Conservation (phyloP, 768 basidiomycete species). For the Lentinula sp. region DNA sequence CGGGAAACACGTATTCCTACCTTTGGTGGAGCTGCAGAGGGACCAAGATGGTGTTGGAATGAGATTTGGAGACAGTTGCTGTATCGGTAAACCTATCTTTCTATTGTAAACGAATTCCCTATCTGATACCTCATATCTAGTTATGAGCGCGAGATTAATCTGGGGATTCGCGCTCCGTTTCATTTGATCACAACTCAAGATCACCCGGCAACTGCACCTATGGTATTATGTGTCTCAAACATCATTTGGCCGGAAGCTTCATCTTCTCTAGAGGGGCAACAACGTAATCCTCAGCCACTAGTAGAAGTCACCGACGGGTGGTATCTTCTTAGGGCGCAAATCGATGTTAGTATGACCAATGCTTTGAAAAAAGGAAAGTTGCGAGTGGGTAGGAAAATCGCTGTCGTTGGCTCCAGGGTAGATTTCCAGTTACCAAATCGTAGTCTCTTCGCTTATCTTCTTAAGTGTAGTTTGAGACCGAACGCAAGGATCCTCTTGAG, state of each 20-base stretch:
- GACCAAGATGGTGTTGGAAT: constrained; percentile 71
- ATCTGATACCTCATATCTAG: constrained; percentile 30
- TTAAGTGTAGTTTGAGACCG: constrained; percentile 52
- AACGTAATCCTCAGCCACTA: constrained; percentile 40
- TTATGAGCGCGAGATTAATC: constrained; percentile 83
- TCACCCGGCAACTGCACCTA: constrained; percentile 67
- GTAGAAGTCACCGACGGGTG: constrained; percentile 97
- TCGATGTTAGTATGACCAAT: constrained; percentile 68
- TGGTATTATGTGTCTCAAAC: constrained; percentile 80
- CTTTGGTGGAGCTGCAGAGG: neutral
- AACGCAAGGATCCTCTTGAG: constrained; percentile 73
- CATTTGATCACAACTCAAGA: constrained; percentile 82
- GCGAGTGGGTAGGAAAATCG: constrained; percentile 77
- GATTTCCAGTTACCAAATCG: constrained; percentile 7
- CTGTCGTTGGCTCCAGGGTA: constrained; percentile 72
- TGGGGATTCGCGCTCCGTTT: constrained; percentile 74
- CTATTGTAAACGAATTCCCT: neutral
- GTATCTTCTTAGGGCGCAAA: constrained; percentile 77
- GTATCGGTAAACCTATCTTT: constrained; percentile 57
- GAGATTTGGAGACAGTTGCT: constrained; percentile 79
- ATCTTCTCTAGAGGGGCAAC: constrained; percentile 25
- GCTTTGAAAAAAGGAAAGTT: constrained; percentile 66
- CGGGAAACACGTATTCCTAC: constrained; percentile 23
- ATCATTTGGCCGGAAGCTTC: constrained; percentile 49
- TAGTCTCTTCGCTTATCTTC: neutral